Base-by-base conservation (phyloP, 2,329 filamentous ascomycete genomes). In the Fusarium brachygibbosum region DNA sequence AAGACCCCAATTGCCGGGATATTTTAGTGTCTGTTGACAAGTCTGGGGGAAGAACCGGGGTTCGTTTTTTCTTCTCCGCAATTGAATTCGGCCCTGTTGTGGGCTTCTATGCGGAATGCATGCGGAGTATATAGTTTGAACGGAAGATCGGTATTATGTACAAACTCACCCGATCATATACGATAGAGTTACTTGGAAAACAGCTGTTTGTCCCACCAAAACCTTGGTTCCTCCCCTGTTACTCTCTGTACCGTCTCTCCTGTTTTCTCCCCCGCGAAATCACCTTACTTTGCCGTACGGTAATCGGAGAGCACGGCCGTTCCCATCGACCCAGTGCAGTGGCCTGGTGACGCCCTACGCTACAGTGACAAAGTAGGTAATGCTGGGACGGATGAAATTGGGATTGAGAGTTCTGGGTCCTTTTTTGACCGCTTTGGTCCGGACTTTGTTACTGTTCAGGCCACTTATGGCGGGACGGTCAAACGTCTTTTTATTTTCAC, bases 41-140 rank as follows among this genome's bases (percentile, higher is more conserved):
- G 44, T 60, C 61, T 48, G 46, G 62, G 62, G 62, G 60, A 63
- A 62, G 40, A 57, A 25, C 50, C 28, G 56, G 56, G 56, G 56
- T 14, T 53, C n/a, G 23, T 25, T 32, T 25, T 12, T 38, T 50
- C 37, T 58, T 65, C 62, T 66, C 62, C 62, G 62, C 62, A 66
- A 60, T 66, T 65, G 10, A 37, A 65, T 44, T 65, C 62, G 62
- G 62, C 54, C 62, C 62, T 65, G 61, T 65, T 65, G 54, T 65
- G 62, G 62, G 32, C 45, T 65, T 40, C 8, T n/a, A 21, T 19
- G 17, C 35, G 23, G 5, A 25, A 25, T 29, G 34, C 8, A 21
- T 60, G 61, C 54, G 53, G 61, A 66, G 62, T 25, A 66, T 37
- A 62, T n/a, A n/a, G n/a, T 32, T 38, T 16, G 23, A 28, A 51